A percentile compares a stretch with the other conserved stretches of the same genome.
These are phyloP conservation scores for Penicillium sp. DNA, from an alignment of 2,329 filamentous ascomycete genomes.

Conservation along the genomic window DNA sequence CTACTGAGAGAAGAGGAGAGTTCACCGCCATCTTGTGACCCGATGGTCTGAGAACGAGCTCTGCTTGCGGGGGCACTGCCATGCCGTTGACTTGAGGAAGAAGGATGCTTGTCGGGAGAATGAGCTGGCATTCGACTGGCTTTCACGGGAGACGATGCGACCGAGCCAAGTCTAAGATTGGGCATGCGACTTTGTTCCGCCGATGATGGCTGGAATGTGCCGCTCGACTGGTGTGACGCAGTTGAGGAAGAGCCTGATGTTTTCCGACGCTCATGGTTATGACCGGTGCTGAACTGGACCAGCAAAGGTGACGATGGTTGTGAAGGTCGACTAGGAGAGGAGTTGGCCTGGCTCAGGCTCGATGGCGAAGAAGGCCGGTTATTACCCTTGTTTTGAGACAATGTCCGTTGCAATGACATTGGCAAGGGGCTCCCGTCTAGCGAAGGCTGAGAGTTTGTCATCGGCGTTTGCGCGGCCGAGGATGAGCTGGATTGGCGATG, in stretches of 20 bases:
- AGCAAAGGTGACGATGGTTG: constrained; percentile 86
- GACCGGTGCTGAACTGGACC: constrained; percentile 91
- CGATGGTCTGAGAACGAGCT: constrained; percentile 86
- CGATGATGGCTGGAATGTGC: constrained; percentile 70
- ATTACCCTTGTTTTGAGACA: constrained; percentile 78
- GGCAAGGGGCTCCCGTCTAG: constrained; percentile 85
- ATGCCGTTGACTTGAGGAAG: constrained; percentile 61
- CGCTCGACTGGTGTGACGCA: constrained; percentile 76
- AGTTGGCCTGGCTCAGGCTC: constrained; percentile 74
- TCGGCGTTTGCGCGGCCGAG: constrained; percentile 24
- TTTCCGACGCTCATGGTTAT: constrained; percentile 82
- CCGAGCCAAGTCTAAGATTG: constrained; percentile 55
- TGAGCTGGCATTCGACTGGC: constrained; percentile 45
- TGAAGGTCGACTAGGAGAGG: constrained; percentile 85
- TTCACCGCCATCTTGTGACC: constrained; percentile 84
- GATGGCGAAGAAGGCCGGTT: constrained; percentile 88
- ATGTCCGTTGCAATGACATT: constrained; percentile 76
- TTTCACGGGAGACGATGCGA: constrained; percentile 59
- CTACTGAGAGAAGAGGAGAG: constrained; percentile 66
- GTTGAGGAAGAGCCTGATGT: constrained; percentile 87
- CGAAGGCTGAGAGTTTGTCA: constrained; percentile 52
- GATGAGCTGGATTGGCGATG: constrained; percentile 51
- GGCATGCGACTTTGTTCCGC: constrained; percentile 71
- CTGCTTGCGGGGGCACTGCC: constrained; percentile 68
- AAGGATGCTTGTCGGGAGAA: constrained; percentile 64